phyloP scores from a whole-genome alignment of 2,329 filamentous ascomycete genomes.

The Verticillium longisporum region DNA sequence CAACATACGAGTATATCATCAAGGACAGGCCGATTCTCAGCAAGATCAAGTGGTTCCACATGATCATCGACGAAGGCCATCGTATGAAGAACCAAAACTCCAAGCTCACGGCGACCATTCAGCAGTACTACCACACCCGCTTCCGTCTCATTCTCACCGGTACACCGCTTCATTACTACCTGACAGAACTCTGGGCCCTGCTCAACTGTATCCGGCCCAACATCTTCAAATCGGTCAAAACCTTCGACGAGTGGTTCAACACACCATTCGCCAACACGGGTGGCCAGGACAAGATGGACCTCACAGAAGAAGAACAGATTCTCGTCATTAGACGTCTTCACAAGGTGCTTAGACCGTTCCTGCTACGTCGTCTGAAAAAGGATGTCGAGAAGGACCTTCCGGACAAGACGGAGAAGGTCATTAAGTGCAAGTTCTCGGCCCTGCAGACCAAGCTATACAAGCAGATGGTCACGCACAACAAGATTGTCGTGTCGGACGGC shows the following conservation, averaged over 20 bases:
- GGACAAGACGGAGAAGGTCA: slow-evolving; percentile 97
- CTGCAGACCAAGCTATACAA: slow-evolving; percentile 92
- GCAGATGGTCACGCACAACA: slow-evolving; percentile 94
- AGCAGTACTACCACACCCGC: slow-evolving; percentile 88
- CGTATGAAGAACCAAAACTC: slow-evolving; percentile 99
- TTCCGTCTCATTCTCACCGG: slow-evolving; percentile 96
- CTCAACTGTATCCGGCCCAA: slow-evolving; percentile 97
- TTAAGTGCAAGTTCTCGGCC: slow-evolving; percentile 98
- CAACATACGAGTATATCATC: slow-evolving; percentile 99
- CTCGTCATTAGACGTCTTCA: slow-evolving; percentile 96
- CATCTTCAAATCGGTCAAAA: slow-evolving; percentile 98
- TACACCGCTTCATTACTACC: slow-evolving; percentile 94
- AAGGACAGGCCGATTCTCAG: slow-evolving; percentile 92
- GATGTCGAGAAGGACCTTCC: slow-evolving; percentile 98
- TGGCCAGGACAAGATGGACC: slow-evolving; percentile 96
- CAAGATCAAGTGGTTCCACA: slow-evolving; percentile 99
- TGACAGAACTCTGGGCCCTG: slow-evolving; percentile 93
- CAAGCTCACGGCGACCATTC: slow-evolving; percentile 91
- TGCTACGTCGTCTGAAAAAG: slow-evolving; percentile 97
- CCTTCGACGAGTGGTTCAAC: slow-evolving; percentile 99
- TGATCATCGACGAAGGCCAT: slow-evolving; percentile 99
- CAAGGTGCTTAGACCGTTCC: slow-evolving; percentile 94
- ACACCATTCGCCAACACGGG: slow-evolving; percentile 98
- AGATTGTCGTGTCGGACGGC: slow-evolving; percentile 86
- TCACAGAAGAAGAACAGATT: slow-evolving; percentile 98